Evolutionary conservation across 208 protist species (phyloP).

Genomic region (Phytomonas sp.): DNA sequence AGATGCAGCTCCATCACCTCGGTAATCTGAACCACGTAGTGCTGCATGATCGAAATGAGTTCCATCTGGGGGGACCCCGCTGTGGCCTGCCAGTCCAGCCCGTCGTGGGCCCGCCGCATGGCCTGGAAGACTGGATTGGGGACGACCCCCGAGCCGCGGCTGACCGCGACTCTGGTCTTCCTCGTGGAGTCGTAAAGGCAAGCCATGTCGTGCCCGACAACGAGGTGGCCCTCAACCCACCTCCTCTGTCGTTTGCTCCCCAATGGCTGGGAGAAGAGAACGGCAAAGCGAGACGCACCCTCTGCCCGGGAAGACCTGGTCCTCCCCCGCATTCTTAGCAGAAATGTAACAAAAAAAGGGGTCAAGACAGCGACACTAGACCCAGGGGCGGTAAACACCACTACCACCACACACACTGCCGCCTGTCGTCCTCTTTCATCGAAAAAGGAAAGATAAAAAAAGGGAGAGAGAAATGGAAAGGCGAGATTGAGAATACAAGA

Average conservation of each 20-base stretch:
- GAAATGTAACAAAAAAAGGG: no score
- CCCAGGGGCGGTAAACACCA: not conserved
- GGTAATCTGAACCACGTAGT: slow-evolving; percentile 46
- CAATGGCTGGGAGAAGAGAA: slow-evolving; percentile 30
- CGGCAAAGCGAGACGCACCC: slow-evolving; percentile 40
- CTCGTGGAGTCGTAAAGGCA: slow-evolving; percentile 32
- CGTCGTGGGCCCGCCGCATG: slow-evolving; percentile 48
- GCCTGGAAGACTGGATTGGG: slow-evolving; percentile 35
- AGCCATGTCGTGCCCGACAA: slow-evolving; percentile 34
- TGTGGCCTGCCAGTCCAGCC: slow-evolving; percentile 36
- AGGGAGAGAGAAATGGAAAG: no score
- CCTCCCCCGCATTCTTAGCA: no score
- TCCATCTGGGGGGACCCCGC: slow-evolving; percentile 21
- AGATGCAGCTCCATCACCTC: slow-evolving; percentile 63
- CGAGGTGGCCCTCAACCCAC: slow-evolving; percentile 38
- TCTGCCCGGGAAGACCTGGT: no score
- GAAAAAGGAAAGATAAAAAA: no score
- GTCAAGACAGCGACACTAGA: not conserved
- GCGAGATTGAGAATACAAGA: no score
- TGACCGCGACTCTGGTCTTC: slow-evolving; percentile 19
- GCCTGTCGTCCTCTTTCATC: no score
- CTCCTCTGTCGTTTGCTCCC: slow-evolving; percentile 36
- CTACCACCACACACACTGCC: not conserved
- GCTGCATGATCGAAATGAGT: slow-evolving; percentile 16
- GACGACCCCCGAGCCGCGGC: slow-evolving; percentile 27